A percentile compares a stretch with the other conserved stretches of the same genome.
phyloP scores from a whole-genome alignment of 768 basidiomycete genomes.

The Mycena chlorophos region DNA sequence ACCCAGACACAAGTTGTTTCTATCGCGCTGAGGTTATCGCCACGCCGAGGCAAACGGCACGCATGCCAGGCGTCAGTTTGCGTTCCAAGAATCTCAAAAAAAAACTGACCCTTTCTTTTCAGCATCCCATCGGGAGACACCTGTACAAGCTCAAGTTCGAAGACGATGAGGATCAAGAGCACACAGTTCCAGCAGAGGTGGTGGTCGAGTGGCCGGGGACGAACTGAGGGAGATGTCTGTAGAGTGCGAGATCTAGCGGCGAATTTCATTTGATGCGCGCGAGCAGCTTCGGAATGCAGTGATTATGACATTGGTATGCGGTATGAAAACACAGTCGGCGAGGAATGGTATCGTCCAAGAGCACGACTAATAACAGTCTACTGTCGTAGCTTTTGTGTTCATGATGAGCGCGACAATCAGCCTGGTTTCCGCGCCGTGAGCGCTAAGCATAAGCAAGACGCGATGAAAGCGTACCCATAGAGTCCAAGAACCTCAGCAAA shows the following conservation, averaged over 20 bases:
- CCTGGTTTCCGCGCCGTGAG: conserved; percentile 32
- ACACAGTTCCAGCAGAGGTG: conserved; percentile 71
- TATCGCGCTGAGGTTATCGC: conserved; percentile 83
- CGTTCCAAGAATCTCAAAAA: neutral
- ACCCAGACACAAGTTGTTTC: conserved; percentile 89
- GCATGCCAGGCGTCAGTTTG: conserved; percentile 12
- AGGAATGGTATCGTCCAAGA: conserved; percentile 35
- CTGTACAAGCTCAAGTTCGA: conserved; percentile 84
- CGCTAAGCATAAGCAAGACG: neutral
- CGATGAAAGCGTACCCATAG: conserved; percentile 60
- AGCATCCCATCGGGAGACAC: conserved; percentile 45
- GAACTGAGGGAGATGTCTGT: conserved; percentile 15
- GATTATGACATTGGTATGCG: conserved; percentile 21
- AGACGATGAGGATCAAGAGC: conserved; percentile 84
- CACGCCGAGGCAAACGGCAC: conserved; percentile 52
- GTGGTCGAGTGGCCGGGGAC: conserved; percentile 78
- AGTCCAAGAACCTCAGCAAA: conserved; percentile 90
- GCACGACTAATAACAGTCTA: conserved; percentile 33
- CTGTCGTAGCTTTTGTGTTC: conserved; percentile 71
- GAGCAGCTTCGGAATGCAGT: conserved; percentile 14
- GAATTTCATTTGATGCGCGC: conserved; percentile 18
- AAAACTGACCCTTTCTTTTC: conserved; percentile 19
- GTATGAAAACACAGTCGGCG: conserved; percentile 34
- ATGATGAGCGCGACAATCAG: conserved; percentile 90
- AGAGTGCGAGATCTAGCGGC: conserved; percentile 20